Percentiles rank a stretch among this genome's conserved stretches.
Conservation (phyloP, 257 asterid genomes). For the Ehretia macrophylla region DNA sequence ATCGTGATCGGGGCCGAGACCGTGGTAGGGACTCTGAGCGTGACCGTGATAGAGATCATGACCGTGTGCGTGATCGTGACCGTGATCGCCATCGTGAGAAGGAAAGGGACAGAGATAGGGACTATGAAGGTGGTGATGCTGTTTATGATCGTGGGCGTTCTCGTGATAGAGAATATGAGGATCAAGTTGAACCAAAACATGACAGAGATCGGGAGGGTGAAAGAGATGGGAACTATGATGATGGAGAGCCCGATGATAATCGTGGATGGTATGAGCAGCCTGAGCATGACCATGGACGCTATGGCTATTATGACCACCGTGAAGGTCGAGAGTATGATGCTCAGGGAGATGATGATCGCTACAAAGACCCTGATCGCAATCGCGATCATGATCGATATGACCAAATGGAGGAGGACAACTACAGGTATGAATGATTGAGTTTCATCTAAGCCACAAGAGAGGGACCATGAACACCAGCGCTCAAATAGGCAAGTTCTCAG, state of each 20-base stretch:
- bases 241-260: slow-evolving; percentile 50
- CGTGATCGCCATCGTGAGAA: slow-evolving; percentile 30
- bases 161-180: slow-evolving; percentile 24
- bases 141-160: slow-evolving; percentile 22
- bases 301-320: slow-evolving; percentile 47
- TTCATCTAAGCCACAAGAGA: slow-evolving; percentile 48
- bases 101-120: slow-evolving; percentile 22
- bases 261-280: slow-evolving; percentile 46
- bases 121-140: slow-evolving; percentile 36
- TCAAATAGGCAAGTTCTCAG: slow-evolving; percentile 16
- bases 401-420: slow-evolving; percentile 71
- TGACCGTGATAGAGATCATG: too few species aligned
- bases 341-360: slow-evolving; percentile 51
- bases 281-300: slow-evolving; percentile 44
- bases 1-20: slow-evolving; percentile 41
- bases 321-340: slow-evolving; percentile 52
- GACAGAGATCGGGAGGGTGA: slow-evolving; percentile 47
- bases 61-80: slow-evolving; percentile 34
- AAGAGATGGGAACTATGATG: slow-evolving; percentile 52
- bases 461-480: slow-evolving; percentile 41
- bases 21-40: slow-evolving; percentile 24
- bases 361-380: slow-evolving; percentile 47
- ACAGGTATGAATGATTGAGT: slow-evolving; percentile 54
- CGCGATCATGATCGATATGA: slow-evolving; percentile 45
- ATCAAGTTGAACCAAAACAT: slow-evolving; percentile 54